phyloP scores from a whole-genome alignment of 345 rosid genomes.

The Kernera saxatilis region DNA sequence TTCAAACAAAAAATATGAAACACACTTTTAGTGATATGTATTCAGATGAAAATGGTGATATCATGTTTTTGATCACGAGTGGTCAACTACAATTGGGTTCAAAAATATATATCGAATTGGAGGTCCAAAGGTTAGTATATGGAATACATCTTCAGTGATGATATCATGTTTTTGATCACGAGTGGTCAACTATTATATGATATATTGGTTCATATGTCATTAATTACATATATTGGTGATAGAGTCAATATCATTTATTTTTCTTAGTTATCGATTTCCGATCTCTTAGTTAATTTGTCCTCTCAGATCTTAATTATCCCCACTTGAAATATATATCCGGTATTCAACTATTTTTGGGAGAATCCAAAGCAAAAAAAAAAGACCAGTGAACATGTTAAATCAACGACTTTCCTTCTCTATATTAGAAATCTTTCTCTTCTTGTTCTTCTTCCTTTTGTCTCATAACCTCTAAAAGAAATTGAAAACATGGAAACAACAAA shows the following conservation, averaged over 20 bases:
- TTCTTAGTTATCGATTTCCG: not conserved
- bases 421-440: not conserved
- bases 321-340: not conserved
- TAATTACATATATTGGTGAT: not conserved
- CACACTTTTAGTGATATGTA: too few relatives aligned
- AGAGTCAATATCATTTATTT: not conserved
- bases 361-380: not conserved
- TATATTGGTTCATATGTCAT: not conserved
- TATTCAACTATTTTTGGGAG: slow-evolving; percentile 8
- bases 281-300: not conserved
- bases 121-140: too few relatives aligned
- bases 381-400: not conserved
- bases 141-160: too few relatives aligned
- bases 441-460: not conserved
- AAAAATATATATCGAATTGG: too few relatives aligned
- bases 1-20: too few relatives aligned
- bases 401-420: not conserved
- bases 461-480: not conserved
- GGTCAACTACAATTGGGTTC: too few relatives aligned
- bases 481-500: slow-evolving; percentile 3
- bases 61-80: too few relatives aligned
- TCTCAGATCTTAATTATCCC: not conserved
- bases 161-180: too few relatives aligned
- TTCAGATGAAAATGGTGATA: too few relatives aligned
- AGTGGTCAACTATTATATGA: not conserved